These are phyloP conservation scores for Raffaelea albimanens DNA, from an alignment of 2,329 filamentous ascomycete genomes.

Conservation along the genomic window DNA sequence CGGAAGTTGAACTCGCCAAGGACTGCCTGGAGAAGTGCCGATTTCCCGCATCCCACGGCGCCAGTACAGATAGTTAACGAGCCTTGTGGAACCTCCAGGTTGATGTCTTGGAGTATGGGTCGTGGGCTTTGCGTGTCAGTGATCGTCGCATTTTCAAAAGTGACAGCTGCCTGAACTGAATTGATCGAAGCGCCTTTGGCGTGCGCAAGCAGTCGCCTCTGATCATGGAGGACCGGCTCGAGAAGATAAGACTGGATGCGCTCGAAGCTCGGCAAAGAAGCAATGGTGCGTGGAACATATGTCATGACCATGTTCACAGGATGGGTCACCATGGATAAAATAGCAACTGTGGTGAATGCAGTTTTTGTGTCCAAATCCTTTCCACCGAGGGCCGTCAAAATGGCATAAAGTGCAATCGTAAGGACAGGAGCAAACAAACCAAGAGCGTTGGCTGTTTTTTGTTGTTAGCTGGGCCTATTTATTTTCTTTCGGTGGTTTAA, in stretches of 20 bases:
- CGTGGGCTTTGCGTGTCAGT: background rate
- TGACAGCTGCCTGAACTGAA: background rate
- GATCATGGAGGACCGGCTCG: background rate
- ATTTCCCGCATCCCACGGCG: slow-evolving; percentile 20
- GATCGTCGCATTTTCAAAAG: slow-evolving; percentile 9
- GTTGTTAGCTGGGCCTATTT: slow-evolving; percentile 1
- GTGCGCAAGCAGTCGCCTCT: background rate
- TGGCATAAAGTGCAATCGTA: slow-evolving; percentile 25
- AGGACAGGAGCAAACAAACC: slow-evolving; percentile 31
- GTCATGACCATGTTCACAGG: slow-evolving; percentile 36
- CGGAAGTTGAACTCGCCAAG: slow-evolving; percentile 18
- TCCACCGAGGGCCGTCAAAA: slow-evolving; percentile 16
- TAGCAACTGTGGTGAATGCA: slow-evolving; percentile 29
- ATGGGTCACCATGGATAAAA: slow-evolving; percentile 29
- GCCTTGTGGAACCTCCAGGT: slow-evolving; percentile 14
- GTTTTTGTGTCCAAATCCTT: slow-evolving; percentile 22
- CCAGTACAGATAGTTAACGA: slow-evolving; percentile 19
- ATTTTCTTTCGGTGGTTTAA: background rate
- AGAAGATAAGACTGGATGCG: slow-evolving; percentile 26
- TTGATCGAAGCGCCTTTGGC: background rate
- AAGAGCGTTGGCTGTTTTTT: slow-evolving; percentile 26
- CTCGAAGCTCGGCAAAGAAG: slow-evolving; percentile 23
- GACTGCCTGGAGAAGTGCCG: slow-evolving; percentile 17
- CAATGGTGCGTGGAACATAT: slow-evolving; percentile 23
- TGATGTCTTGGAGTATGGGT: slow-evolving; percentile 15